Evolutionary conservation across 2,329 filamentous ascomycete genomes (phyloP), one percentile per base, ranked within the genome.

Genomic region (Aureobasidium zeae): DNA sequence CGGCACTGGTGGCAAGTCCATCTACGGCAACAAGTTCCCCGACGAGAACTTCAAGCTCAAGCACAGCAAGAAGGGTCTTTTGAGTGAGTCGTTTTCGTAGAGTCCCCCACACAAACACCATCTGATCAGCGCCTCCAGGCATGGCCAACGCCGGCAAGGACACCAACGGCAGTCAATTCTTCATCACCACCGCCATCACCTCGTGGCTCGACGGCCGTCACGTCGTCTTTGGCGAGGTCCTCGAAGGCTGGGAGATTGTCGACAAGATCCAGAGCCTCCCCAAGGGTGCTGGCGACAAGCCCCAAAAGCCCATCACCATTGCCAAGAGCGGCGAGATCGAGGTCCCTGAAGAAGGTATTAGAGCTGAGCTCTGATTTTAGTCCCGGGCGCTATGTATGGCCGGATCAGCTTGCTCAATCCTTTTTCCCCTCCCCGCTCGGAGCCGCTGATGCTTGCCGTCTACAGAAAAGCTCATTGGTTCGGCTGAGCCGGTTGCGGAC

Each of bases 31-130:
- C 56, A 85, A 84, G 69, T 91, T 91, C 70, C 67, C 77, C 52
- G 85, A 93, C 58, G 85, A 93, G 79, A 91, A 89, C 81, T 91
- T 93, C 76, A 89, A 91, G 80, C 75, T 89, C 62, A 88, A 87
- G 65, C 86, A 93, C 79, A 77, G 74, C 72, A 87, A 86, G 76
- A 81, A 79, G 66, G 85, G 85, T 58, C 70, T 86, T 39, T 71
- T 91, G 53, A 86, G 72, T 73, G 71, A 55, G 72, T 55, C 17
- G 17, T 22, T 21, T 9, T 19, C 12, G 19, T 10, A 16, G 5
- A 7, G 13, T 30, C 17, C 2, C 17, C 30, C 15, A 30, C 16
- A 29, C 13, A 19, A 16, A 11, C 13, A 13, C 16, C 24, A 30
- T 48, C 36, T 49, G 22, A 34, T 41, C 5, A 11, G 29, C 4